These are phyloP conservation scores for Kodamaea nitidulidarum DNA, from an alignment of 805 yeast genomes.

Conservation along the genomic window DNA sequence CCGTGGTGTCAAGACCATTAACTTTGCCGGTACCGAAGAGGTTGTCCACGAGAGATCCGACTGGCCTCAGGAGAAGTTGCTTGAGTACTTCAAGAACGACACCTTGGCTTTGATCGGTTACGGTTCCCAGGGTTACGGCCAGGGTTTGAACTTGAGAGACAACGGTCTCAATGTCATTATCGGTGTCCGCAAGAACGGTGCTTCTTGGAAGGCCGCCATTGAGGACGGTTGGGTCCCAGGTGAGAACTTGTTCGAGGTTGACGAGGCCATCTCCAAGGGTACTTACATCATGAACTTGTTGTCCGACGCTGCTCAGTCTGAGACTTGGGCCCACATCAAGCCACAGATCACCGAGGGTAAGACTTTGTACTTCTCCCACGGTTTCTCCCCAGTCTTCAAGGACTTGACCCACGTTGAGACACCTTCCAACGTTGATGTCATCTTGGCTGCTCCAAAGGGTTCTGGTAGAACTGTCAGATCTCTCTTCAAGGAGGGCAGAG, in stretches of 20 bases:
- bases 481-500: conserved; percentile 99
- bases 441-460: conserved; percentile 99
- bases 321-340: conserved; percentile 86
- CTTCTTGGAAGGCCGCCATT: conserved; percentile 98
- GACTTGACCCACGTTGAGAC: conserved; percentile 94
- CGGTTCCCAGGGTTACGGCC: conserved; percentile 99
- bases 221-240: conserved; percentile 99
- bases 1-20: conserved; percentile 94
- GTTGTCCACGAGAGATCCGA: conserved; percentile 97
- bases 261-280: conserved; percentile 90
- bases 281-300: conserved; percentile 95
- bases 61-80: conserved; percentile 98
- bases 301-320: conserved; percentile 99
- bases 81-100: conserved; percentile 95
- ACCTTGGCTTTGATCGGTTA: conserved; percentile 97
- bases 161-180: conserved; percentile 95
- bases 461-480: conserved; percentile 99
- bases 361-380: conserved; percentile 98
- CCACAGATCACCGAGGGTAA: conserved; percentile 95
- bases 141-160: conserved; percentile 98
- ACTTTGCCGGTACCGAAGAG: conserved; percentile 95
- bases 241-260: conserved; percentile 91
- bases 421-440: conserved; percentile 92
- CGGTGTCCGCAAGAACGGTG: conserved; percentile 98
- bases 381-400: conserved; percentile 99